These are phyloP conservation scores for Cladosporium velox DNA, from an alignment of 2,329 filamentous ascomycete genomes.

Conservation along the genomic window DNA sequence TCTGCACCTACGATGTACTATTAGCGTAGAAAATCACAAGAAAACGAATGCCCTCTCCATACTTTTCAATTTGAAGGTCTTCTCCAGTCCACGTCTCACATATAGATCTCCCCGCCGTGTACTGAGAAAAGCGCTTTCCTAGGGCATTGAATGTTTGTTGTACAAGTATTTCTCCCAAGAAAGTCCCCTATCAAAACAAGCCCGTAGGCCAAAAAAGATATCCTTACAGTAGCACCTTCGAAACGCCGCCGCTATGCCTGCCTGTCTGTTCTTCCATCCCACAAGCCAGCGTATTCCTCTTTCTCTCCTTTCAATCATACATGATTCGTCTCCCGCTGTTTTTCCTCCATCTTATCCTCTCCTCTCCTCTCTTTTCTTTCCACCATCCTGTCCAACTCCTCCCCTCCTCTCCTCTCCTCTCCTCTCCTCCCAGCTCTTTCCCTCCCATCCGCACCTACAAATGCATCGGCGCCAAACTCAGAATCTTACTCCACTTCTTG, in stretches of 20 bases:
- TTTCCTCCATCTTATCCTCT: neutral
- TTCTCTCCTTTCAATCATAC: neutral
- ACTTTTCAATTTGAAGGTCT: neutral
- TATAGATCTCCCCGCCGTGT: neutral
- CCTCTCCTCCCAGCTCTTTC: neutral
- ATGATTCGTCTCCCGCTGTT: neutral
- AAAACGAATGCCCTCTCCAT: neutral
- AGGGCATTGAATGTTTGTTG: neutral
- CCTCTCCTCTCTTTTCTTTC: neutral
- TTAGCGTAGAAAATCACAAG: neutral
- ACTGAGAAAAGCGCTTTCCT: neutral
- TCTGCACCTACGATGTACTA: slow-evolving; percentile 5
- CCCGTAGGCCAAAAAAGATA: neutral
- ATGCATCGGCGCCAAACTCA: slow-evolving; percentile 88
- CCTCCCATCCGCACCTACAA: no score
- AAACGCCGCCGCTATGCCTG: slow-evolving; percentile 9
- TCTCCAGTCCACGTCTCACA: neutral
- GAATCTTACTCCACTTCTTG: slow-evolving; percentile 97
- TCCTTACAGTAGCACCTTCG: neutral
- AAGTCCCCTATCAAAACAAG: neutral
- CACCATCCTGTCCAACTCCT: neutral
- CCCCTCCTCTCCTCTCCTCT: no score
- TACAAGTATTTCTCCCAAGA: neutral
- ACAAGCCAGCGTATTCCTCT: neutral
- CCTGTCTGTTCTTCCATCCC: neutral